Conservation (phyloP, 306 rosid genomes). For the Cicer pinnatifidum region DNA sequence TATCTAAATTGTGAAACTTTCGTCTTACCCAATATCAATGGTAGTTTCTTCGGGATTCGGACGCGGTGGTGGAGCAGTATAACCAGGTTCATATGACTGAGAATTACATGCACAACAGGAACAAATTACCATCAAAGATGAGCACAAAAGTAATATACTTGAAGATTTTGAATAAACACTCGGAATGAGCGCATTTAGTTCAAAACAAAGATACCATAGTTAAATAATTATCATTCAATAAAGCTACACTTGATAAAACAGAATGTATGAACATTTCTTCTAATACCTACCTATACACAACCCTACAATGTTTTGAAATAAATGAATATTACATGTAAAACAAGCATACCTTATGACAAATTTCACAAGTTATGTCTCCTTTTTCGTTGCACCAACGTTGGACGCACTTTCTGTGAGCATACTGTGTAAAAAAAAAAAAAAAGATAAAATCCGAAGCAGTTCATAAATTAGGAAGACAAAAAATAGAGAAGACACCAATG, state of each 20-base stretch:
- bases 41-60: slow-evolving; percentile 80
- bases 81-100: slow-evolving; percentile 83
- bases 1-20: background rate
- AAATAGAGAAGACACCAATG: slow-evolving; percentile 9
- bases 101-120: slow-evolving; percentile 31
- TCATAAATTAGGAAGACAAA: background rate
- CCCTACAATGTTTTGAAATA: background rate
- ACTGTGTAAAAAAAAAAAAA: slow-evolving; percentile 50
- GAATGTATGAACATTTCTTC: background rate
- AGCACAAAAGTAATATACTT: background rate
- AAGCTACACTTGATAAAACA: background rate
- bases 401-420: slow-evolving; percentile 94
- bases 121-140: slow-evolving; percentile 36
- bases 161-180: background rate
- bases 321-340: background rate
- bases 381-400: slow-evolving; percentile 99
- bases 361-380: slow-evolving; percentile 92
- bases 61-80: slow-evolving; percentile 86
- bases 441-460: background rate
- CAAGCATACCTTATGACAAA: slow-evolving; percentile 83
- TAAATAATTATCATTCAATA: background rate
- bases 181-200: slow-evolving; percentile 1
- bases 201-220: background rate
- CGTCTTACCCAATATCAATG: slow-evolving; percentile 84
- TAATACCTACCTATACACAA: slow-evolving; percentile 1